Base-by-base conservation (phyloP, 2,329 filamentous ascomycete genomes). In the Niveomyces coronatus region DNA sequence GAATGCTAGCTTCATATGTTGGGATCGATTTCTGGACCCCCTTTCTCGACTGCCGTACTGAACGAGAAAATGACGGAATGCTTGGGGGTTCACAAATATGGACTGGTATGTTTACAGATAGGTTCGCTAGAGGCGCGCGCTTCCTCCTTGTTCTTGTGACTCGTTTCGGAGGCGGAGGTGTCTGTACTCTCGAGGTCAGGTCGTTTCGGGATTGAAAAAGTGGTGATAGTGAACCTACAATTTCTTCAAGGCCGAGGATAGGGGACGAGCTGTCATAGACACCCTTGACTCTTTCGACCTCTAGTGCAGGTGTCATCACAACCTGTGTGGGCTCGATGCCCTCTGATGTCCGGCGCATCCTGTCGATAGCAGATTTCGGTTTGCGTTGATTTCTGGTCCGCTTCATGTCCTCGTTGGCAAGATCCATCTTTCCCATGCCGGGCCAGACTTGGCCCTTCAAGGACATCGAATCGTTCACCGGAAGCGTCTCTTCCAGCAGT, bases 381-480 rank as follows among this genome's bases (percentile, higher is more conserved):
- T 89, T 89, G 49, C 81, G 77, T 58, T 89, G 84, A 53, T 88
- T 88, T 36, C 84, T 70, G 61, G 76, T 84, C 31, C 79, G 71
- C 49, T 76, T 80, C 68, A 83, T 81, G 44, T 81, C 74, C 13
- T 77, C 71, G 4, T 79, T 83, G 4, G 84, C 84, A 37, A 84
- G 77, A 56, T 89, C 84, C 53, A 88, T 87, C n/a, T 85, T 69
- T 37, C 75, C 73, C 83, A 88, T 88, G 14, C 84, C 84, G 3
- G 80, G 79, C 69, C 79, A 86, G 32, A 76, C 64, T n/a, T 79
- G 64, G 3, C 83, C 83, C 55, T 88, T 88, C 37, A 87, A 67
- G 9, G 57, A 53, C 44, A 63, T 44, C 43, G 53, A 55, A 19
- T 63, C 60, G 20, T 46, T 40, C 20, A 41, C 44, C 2, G 40